Conservation (phyloP, 2,329 filamentous ascomycete species). For the Clarireedia monteithiana region DNA sequence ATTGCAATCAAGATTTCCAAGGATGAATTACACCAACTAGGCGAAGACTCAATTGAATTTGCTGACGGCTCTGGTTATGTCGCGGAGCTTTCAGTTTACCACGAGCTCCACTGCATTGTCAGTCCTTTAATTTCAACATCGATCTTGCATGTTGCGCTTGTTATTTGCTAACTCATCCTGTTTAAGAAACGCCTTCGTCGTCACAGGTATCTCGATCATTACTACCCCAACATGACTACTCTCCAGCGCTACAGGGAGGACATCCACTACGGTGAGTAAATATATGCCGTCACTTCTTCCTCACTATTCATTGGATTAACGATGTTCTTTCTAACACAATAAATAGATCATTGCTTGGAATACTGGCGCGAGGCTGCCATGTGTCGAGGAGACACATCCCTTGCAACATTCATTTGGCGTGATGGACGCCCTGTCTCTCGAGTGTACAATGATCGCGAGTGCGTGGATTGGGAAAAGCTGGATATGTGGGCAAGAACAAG, state of each 20-base stretch:
- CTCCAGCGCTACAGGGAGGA: slow-evolving; percentile 3
- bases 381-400: slow-evolving; percentile 6
- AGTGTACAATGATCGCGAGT: slow-evolving; percentile 6
- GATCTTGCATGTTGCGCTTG: background rate
- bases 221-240: slow-evolving; percentile 9
- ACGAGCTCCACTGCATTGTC: slow-evolving; percentile 9
- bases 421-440: slow-evolving; percentile 9
- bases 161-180: background rate
- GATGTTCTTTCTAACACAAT: background rate
- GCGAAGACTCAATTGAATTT: slow-evolving; percentile 5
- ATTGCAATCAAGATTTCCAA: slow-evolving; percentile 46
- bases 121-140: background rate
- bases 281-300: background rate
- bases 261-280: slow-evolving; percentile 1
- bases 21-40: slow-evolving; percentile 70
- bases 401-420: slow-evolving; percentile 7
- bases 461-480: slow-evolving; percentile 7
- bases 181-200: slow-evolving; percentile 7
- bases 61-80: slow-evolving; percentile 7
- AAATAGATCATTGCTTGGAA: slow-evolving; percentile 8
- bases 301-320: background rate
- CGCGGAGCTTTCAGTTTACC: slow-evolving; percentile 9
- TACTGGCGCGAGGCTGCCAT: slow-evolving; percentile 11
- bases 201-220: slow-evolving; percentile 7
- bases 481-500: slow-evolving; percentile 2